These are phyloP conservation scores for Arabis hirsuta DNA, from an alignment of 345 rosid species.

Conservation along the genomic window DNA sequence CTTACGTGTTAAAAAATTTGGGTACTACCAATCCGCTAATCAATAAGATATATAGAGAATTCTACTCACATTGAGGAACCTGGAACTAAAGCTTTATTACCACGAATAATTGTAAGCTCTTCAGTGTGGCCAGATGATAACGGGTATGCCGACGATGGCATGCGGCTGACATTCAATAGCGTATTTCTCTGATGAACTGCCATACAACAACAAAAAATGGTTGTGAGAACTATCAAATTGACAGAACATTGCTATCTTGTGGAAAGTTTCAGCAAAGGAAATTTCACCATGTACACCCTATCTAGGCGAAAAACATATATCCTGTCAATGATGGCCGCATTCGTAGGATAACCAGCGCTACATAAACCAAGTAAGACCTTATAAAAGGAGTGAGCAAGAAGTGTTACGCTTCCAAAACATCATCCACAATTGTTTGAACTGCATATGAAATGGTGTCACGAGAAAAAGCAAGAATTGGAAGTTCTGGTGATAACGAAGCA, in stretches of 20 bases:
- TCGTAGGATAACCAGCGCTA: no score
- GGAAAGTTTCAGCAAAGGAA: conserved; percentile 29
- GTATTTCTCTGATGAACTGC: conserved; percentile 88
- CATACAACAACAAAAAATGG: conserved; percentile 30
- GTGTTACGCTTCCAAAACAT: conserved; percentile 72
- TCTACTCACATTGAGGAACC: conserved; percentile 78
- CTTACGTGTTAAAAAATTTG: conserved; percentile 11
- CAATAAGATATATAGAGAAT: conserved; percentile 19
- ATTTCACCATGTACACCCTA: conserved; percentile 85
- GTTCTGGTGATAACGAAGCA: no score
- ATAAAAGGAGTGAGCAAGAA: conserved; percentile 16
- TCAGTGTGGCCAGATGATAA: conserved; percentile 74
- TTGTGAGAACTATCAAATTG: conserved; percentile 22
- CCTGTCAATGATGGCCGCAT: conserved; percentile 47
- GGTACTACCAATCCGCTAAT: conserved; percentile 14
- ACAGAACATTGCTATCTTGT: conserved; percentile 12
- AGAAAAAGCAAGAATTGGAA: neutral
- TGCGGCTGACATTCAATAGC: conserved; percentile 75
- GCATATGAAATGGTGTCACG: conserved; percentile 22
- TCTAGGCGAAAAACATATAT: conserved; percentile 88
- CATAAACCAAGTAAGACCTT: neutral
- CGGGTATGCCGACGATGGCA: conserved; percentile 78
- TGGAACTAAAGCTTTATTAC: conserved; percentile 71
- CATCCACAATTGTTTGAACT: conserved; percentile 60
- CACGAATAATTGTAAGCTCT: conserved; percentile 77